phyloP scores from a whole-genome alignment of 2,329 filamentous ascomycete genomes.

The Cordyceps javanica region DNA sequence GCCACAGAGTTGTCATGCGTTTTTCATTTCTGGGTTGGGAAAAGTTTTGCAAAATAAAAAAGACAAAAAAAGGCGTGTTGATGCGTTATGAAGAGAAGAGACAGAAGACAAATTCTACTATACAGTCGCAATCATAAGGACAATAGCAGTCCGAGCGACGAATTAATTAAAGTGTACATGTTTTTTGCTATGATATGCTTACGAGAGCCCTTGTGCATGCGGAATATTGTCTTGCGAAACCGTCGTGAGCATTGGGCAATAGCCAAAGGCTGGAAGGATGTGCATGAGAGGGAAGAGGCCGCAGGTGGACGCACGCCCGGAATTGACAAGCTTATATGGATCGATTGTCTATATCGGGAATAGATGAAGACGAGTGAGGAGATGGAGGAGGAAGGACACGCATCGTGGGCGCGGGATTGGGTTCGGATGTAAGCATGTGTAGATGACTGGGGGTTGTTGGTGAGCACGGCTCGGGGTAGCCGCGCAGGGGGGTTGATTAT shows the following conservation, averaged over 20 bases:
- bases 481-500: not conserved
- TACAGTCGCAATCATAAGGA: not conserved
- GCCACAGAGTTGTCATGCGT: not conserved
- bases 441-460: not conserved
- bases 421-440: not conserved
- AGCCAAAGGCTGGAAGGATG: not conserved
- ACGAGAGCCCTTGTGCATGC: not conserved
- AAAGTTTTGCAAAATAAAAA: slow-evolving; percentile 1
- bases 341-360: not conserved
- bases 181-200: not conserved
- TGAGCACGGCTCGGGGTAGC: not conserved
- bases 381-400: no score
- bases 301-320: not conserved
- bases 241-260: not conserved
- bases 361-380: not conserved
- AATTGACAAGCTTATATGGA: not conserved
- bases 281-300: not conserved
- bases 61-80: not conserved
- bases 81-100: not conserved
- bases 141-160: not conserved
- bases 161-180: slow-evolving; percentile 5
- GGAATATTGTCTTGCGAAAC: not conserved
- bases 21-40: not conserved
- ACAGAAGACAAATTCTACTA: not conserved
- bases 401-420: slow-evolving; percentile 3